phyloP scores from a whole-genome alignment of 768 basidiomycete genomes.

The Suillus subalutaceus region DNA sequence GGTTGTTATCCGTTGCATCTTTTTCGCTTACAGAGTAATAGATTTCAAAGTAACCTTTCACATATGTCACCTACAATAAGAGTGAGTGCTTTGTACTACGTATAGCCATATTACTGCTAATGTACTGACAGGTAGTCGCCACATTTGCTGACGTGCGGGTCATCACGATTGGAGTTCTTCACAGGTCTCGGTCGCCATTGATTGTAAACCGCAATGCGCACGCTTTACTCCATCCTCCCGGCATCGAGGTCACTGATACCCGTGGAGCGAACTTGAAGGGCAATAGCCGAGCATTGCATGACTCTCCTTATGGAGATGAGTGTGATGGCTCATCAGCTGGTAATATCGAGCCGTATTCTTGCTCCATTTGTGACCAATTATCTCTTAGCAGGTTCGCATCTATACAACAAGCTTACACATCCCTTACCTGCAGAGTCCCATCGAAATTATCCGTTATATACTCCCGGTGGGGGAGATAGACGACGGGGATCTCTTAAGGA shows the following conservation, averaged over 20 bases:
- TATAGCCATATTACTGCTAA: slow-evolving; percentile 13
- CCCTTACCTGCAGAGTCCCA: slow-evolving; percentile 62
- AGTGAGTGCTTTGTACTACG: slow-evolving; percentile 42
- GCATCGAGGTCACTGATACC: slow-evolving; percentile 43
- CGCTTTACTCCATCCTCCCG: slow-evolving; percentile 69
- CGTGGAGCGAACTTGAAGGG: slow-evolving; percentile 1
- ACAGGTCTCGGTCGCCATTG: slow-evolving; percentile 56
- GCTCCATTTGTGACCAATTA: slow-evolving; percentile 8
- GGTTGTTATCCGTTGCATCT: slow-evolving; percentile 6
- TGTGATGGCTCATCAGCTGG: slow-evolving; percentile 6
- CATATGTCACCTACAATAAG: slow-evolving; percentile 68
- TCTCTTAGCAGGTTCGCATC: slow-evolving; percentile 10
- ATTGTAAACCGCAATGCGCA: slow-evolving; percentile 71
- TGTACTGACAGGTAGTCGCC: slow-evolving; percentile 56
- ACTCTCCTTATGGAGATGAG: slow-evolving; percentile 8
- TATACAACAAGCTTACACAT: slow-evolving; percentile 48
- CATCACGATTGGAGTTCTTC: slow-evolving; percentile 68
- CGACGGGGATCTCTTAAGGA: slow-evolving; percentile 66
- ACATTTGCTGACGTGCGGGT: slow-evolving; percentile 74
- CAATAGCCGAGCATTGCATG: neutral
- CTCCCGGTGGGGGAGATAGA: slow-evolving; percentile 67
- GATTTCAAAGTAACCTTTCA: slow-evolving; percentile 67
- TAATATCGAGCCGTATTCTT: slow-evolving; percentile 10
- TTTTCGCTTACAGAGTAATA: slow-evolving; percentile 26
- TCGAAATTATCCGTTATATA: slow-evolving; percentile 71